A percentile compares a stretch with the other conserved stretches of the same genome.
Conservation (phyloP, 495 filamentous ascomycete genomes). For the Mycothermus thermophilus region DNA sequence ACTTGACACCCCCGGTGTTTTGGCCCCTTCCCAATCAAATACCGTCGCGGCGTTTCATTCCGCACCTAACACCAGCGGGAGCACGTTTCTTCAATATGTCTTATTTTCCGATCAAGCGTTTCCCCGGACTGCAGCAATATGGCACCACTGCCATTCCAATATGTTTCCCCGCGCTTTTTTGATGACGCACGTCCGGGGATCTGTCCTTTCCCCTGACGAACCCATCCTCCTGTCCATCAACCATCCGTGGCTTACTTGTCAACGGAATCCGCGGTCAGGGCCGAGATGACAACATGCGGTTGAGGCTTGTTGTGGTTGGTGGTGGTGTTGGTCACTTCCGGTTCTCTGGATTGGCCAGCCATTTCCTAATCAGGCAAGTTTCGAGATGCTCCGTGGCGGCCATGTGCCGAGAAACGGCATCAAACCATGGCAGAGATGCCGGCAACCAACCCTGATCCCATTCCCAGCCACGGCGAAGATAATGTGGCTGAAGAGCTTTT, state of each 20-base stretch:
- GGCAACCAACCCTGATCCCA: too few relatives aligned
- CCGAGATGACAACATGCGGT: not conserved
- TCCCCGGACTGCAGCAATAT: slow-evolving; percentile 2
- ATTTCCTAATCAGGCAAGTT: slow-evolving; percentile 16
- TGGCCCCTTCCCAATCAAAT: slow-evolving; percentile 14
- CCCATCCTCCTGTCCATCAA: too few relatives aligned
- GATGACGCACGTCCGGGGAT: not conserved
- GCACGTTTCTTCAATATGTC: slow-evolving; percentile 18
- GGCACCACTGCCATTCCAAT: too few relatives aligned
- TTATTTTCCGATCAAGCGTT: slow-evolving; percentile 18
- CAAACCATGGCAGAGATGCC: too few relatives aligned
- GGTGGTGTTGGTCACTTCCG: not conserved
- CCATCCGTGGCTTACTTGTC: too few relatives aligned
- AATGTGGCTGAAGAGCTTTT: too few relatives aligned
- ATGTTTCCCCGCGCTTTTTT: slow-evolving; percentile 6
- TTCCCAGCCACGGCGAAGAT: too few relatives aligned
- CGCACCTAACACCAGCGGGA: slow-evolving; percentile 12
- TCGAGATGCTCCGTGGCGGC: slow-evolving; percentile 16
- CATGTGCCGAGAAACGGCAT: too few relatives aligned
- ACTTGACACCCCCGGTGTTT: too few relatives aligned
- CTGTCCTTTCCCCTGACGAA: too few relatives aligned
- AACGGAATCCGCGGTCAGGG: too few relatives aligned
- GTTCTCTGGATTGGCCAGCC: slow-evolving; percentile 1
- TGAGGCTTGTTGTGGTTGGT: not conserved
- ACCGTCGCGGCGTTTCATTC: slow-evolving; percentile 16